Base-by-base conservation (phyloP, 441 rosid genomes). In the Adansonia madagascariensis region DNA sequence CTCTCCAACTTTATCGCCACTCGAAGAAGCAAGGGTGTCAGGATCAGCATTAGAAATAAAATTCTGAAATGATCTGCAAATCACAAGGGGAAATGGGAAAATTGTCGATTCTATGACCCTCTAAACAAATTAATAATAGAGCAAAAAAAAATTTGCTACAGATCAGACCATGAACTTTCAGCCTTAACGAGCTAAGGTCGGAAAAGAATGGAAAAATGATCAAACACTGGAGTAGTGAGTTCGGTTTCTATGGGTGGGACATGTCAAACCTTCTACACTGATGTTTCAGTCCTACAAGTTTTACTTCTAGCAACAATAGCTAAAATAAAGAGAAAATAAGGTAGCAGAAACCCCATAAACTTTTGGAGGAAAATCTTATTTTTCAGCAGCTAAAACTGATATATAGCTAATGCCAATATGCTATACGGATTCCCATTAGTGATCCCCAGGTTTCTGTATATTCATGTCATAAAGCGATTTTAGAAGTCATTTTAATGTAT, bases 41-140 rank as follows among this genome's bases (percentile, higher is more conserved):
- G 96, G 95, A 89, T 91, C 89, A 63, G 90, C 87, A 75, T 77
- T 90, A 59, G 94, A 89, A 74, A 94, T 86, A 84, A 89, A 94
- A 84, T 89, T 88, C 83, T 90, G 95, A 87, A 92, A 94, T 50
- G 94, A 81, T 80, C 99, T 95, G 84, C 79, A 71, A 66, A 64
- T 50, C 85, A 84, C 39, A 67, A 57, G 39, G 55, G 67, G 56
- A 24, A 82, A 11, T 15, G 31, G 75, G 57, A 62, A 14, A 14
- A 67, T 50, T 60, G 24, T 39, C n/a, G 2, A 62, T 6, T 43
- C 47, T 8, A 14, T 24, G 46, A 49, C 53, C 44, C 53, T 31
- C 43, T 17, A 49, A 71, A 0, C 39, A 62, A 59, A 66, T 73
- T n/a, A 74, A 73, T 62, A 74, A 74, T 44, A 53, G 31, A 56